phyloP scores from a whole-genome alignment of 345 rosid species.

The Bruguiera gymnorhiza region DNA sequence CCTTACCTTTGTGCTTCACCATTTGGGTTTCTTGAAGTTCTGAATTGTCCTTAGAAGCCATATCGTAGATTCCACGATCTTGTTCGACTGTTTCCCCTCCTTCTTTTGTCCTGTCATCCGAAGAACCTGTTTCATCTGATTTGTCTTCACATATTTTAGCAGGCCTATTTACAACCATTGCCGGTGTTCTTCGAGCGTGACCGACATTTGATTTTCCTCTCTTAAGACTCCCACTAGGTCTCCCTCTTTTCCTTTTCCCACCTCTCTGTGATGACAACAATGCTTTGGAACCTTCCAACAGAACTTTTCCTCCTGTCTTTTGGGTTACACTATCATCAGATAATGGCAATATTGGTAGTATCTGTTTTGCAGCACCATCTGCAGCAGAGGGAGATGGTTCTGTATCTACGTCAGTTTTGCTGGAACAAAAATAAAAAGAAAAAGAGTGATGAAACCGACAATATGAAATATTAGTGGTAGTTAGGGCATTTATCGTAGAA shows the following conservation, averaged over 20 bases:
- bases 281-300: constrained; percentile 11
- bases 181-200: constrained; percentile 37
- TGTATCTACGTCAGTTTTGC: constrained; percentile 35
- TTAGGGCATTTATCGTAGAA: background rate
- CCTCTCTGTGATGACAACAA: constrained; percentile 27
- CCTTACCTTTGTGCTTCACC: constrained; percentile 28
- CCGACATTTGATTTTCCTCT: constrained; percentile 34
- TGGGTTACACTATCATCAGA: constrained; percentile 9
- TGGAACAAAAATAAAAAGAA: constrained; percentile 23
- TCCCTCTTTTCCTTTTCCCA: constrained; percentile 51
- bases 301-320: constrained; percentile 13
- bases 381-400: constrained; percentile 21
- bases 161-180: constrained; percentile 47
- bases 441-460: background rate
- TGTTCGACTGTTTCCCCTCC: constrained; percentile 7
- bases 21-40: constrained; percentile 9
- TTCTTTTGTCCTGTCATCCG: constrained; percentile 29
- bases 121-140: constrained; percentile 45
- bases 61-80: constrained; percentile 12
- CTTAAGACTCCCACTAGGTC: constrained; percentile 41
- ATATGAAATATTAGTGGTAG: background rate
- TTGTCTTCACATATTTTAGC: constrained; percentile 47
- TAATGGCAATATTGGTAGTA: background rate
- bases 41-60: constrained; percentile 10
- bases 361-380: constrained; percentile 18